Conservation (phyloP, 1,284 basidiomycete species). For the Trichosporon asahii region DNA sequence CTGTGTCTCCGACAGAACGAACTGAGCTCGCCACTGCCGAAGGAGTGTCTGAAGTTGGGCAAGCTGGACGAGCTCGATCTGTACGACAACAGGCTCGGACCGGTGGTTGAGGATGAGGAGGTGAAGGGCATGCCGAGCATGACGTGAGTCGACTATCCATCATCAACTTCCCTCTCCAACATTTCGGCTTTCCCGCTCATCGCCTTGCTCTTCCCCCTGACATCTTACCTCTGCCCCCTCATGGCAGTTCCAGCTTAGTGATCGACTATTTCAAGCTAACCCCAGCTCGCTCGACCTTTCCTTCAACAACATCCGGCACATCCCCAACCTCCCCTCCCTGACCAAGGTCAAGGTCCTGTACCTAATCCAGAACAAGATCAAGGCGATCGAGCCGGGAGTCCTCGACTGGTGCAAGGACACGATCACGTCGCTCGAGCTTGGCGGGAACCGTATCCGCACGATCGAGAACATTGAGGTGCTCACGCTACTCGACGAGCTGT, state of each 20-base stretch:
- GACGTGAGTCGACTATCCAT: too few species aligned
- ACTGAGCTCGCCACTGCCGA: constrained; percentile 67
- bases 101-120: constrained; percentile 58
- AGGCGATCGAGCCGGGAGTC: constrained; percentile 65
- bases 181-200: too few species aligned
- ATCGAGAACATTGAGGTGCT: constrained; percentile 85
- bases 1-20: constrained; percentile 86
- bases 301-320: constrained; percentile 77
- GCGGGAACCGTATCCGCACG: constrained; percentile 85
- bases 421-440: constrained; percentile 81
- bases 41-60: constrained; percentile 63
- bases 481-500: constrained; percentile 81
- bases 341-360: constrained; percentile 69
- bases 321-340: constrained; percentile 61
- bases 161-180: too few species aligned
- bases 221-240: too few species aligned
- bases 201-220: too few species aligned
- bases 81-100: constrained; percentile 90
- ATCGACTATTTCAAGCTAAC: background rate
- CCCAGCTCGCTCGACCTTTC: constrained; percentile 81
- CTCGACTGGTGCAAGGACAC: constrained; percentile 59
- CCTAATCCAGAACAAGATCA: constrained; percentile 95
- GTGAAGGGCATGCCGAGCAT: constrained; percentile 63
- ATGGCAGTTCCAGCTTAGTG: too few species aligned
- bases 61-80: constrained; percentile 84